These are phyloP conservation scores for Camelina laxa DNA, from an alignment of 345 rosid species.

Conservation along the genomic window DNA sequence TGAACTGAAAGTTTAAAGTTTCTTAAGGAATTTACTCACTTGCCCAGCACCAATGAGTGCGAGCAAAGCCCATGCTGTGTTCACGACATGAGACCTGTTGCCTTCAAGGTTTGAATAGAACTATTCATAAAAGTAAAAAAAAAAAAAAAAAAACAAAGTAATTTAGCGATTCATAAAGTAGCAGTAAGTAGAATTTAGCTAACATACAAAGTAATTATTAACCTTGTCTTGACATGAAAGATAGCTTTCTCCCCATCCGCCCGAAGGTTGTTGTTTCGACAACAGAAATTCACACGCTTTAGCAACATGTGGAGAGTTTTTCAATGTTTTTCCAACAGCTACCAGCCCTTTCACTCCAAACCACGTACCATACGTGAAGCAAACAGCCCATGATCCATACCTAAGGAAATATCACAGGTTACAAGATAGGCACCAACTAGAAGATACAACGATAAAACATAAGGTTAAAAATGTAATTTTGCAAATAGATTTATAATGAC, in stretches of 20 bases:
- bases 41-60: constrained; percentile 69
- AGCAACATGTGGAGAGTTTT: constrained; percentile 59
- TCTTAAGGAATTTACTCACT: constrained; percentile 45
- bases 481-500: constrained; percentile 11
- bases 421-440: constrained; percentile 8
- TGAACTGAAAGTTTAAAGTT: constrained; percentile 1
- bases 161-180: background rate
- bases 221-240: constrained; percentile 95
- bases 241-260: constrained; percentile 99
- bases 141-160: background rate
- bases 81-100: constrained; percentile 60
- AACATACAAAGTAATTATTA: constrained; percentile 6
- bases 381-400: constrained; percentile 98
- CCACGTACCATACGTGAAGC: constrained; percentile 88
- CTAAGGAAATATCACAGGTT: constrained; percentile 44
- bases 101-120: constrained; percentile 63
- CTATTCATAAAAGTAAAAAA: constrained; percentile 34
- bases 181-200: constrained; percentile 6
- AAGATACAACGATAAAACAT: background rate
- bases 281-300: constrained; percentile 87
- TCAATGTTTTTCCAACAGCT: constrained; percentile 74
- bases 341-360: constrained; percentile 80
- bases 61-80: constrained; percentile 72
- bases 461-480: background rate
- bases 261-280: constrained; percentile 81